Evolutionary conservation across 2,329 filamentous ascomycete genomes (phyloP), one percentile per base, ranked within the genome.

Genomic region (Coniochaeta sp.): DNA sequence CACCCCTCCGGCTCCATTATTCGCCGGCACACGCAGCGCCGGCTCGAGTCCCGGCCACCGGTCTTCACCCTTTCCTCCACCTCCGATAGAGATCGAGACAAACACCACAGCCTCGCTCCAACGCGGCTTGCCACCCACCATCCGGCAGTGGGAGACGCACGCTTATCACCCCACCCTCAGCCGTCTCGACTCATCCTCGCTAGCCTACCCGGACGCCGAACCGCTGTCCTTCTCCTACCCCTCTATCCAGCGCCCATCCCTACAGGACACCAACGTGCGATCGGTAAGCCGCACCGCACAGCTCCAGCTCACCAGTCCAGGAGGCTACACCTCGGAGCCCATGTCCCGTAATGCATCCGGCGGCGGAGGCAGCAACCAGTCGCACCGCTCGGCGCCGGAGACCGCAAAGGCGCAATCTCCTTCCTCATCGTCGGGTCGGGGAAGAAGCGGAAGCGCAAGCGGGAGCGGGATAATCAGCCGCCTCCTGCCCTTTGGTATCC

Each of bases 321-420:
- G 72, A 22, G 78, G 78, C 4, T 81, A 82, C 65, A 73, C 75
- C 28, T 80, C 78, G 8, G 75, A 80, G 62, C 79, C 80, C 5
- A 80, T 82, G 77, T 78, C 77, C 1, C 76, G 79, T 3, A 70
- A 80, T 61, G 65, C 73, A 4, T 19, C 17, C 9, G 17, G 8
- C 10, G 54, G 54, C 17, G 30, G 54, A 9, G 50, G 50, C 26
- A 55, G 50, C n/a, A 34, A 55, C n/a, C 50, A 55, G n/a, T 67
- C 65, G 7, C 63, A 64, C 47, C 62, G 0, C 79, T 79, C 47
- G 70, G 64, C 62, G 42, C 60, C 60, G 12, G 59, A 50, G 47
- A 55, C 55, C 17, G 52, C 50, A 52, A 62, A 62, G 30, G 57
- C 52, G 34, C 50, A 34, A 38, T 62, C 60, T 34, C 57, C 62